Conservation (phyloP, 2,329 filamentous ascomycete species). For the Claviceps spartinae region DNA sequence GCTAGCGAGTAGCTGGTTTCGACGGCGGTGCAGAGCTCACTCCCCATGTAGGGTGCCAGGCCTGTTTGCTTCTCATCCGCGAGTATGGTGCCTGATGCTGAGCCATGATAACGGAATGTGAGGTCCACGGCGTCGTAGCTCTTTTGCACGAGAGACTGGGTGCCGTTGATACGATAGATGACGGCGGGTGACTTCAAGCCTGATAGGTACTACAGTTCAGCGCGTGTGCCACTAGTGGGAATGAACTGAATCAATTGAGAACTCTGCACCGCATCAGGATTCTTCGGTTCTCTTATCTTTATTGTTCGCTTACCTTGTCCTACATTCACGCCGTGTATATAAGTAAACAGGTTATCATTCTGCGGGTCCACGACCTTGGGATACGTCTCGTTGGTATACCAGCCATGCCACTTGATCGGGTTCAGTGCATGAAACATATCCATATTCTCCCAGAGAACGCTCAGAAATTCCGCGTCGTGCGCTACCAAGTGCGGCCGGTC, state of each 20-base stretch:
- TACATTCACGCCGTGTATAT: slow-evolving; percentile 29
- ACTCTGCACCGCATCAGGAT: neutral
- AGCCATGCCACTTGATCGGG: slow-evolving; percentile 16
- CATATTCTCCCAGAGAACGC: slow-evolving; percentile 27
- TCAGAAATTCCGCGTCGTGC: neutral
- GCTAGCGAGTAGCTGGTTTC: slow-evolving; percentile 20
- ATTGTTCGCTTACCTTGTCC: slow-evolving; percentile 25
- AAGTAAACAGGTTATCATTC: slow-evolving; percentile 14
- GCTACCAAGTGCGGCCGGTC: slow-evolving; percentile 12
- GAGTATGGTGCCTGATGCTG: slow-evolving; percentile 27
- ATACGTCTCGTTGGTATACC: slow-evolving; percentile 14
- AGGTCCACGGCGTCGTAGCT: slow-evolving; percentile 24
- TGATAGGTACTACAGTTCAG: slow-evolving; percentile 5
- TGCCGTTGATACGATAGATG: slow-evolving; percentile 26
- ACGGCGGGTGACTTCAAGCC: slow-evolving; percentile 26
- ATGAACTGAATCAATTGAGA: neutral
- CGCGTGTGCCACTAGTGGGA: neutral
- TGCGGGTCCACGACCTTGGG: slow-evolving; percentile 9
- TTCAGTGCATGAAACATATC: slow-evolving; percentile 22
- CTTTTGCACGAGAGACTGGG: slow-evolving; percentile 20
- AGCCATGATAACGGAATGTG: slow-evolving; percentile 24
- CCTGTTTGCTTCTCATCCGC: slow-evolving; percentile 27
- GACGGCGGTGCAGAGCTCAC: slow-evolving; percentile 22
- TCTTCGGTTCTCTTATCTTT: neutral
- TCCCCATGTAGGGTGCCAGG: slow-evolving; percentile 22